A percentile compares a stretch with the other conserved stretches of the same genome.
Conservation (phyloP, 768 basidiomycete genomes). For the Suillus hirtellus region DNA sequence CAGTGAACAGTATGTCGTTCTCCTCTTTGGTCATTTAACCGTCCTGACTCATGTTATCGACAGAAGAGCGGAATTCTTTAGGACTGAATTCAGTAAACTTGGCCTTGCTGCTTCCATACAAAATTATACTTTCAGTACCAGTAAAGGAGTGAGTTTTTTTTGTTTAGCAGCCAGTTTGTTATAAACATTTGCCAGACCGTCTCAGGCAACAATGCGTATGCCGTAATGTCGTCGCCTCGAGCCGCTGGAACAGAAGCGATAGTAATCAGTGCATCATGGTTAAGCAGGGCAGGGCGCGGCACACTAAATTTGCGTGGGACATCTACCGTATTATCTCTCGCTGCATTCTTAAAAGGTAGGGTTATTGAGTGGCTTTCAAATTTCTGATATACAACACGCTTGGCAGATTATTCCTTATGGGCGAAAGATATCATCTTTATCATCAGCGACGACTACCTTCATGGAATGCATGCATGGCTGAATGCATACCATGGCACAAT, state of each 20-base stretch:
- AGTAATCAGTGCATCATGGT: conserved; percentile 89
- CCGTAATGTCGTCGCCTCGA: conserved; percentile 78
- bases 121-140: conserved; percentile 57
- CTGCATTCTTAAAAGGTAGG: conserved; percentile 79
- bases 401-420: conserved; percentile 86
- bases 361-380: conserved; percentile 1
- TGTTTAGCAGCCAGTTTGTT: background rate
- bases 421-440: conserved; percentile 93
- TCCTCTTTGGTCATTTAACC: conserved; percentile 2
- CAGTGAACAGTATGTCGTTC: conserved; percentile 62
- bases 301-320: conserved; percentile 83
- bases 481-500: conserved; percentile 73
- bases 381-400: conserved; percentile 12
- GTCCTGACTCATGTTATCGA: conserved; percentile 6
- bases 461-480: conserved; percentile 94
- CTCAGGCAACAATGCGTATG: conserved; percentile 80
- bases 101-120: conserved; percentile 75
- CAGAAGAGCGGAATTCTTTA: conserved; percentile 68
- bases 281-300: conserved; percentile 59
- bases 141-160: conserved; percentile 43
- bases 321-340: conserved; percentile 82
- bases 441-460: conserved; percentile 82
- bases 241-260: conserved; percentile 94
- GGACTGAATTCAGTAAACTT: conserved; percentile 65
- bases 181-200: conserved; percentile 41